These are phyloP conservation scores for Grosmannia clavigera DNA, from an alignment of 2,329 filamentous ascomycete species.

Conservation along the genomic window DNA sequence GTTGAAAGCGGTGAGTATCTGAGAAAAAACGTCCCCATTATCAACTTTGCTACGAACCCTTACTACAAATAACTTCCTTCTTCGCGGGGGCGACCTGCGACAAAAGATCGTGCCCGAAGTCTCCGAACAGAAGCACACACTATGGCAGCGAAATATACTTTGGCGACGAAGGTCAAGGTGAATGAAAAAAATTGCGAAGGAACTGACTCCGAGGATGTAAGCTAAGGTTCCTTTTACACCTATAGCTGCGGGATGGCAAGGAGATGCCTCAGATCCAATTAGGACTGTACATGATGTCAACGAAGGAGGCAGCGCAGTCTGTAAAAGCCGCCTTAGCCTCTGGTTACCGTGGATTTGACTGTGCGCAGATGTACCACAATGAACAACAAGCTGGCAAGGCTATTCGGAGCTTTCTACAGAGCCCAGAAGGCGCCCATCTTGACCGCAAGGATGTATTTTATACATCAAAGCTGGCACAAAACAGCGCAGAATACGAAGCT, in stretches of 20 bases:
- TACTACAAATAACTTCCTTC: no score
- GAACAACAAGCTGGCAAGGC: slow-evolving; percentile 57
- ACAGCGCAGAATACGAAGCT: slow-evolving; percentile 50
- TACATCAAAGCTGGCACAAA: slow-evolving; percentile 65
- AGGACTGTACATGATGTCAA: slow-evolving; percentile 60
- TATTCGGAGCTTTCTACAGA: slow-evolving; percentile 44
- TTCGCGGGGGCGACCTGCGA: no score
- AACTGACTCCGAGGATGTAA: not conserved
- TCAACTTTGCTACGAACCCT: no score
- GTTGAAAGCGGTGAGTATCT: no score
- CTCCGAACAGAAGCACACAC: no score
- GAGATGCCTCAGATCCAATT: slow-evolving; percentile 61
- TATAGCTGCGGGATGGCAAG: slow-evolving; percentile 49
- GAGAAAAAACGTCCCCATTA: no score
- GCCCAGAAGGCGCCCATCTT: slow-evolving; percentile 23
- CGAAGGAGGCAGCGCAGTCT: slow-evolving; percentile 43
- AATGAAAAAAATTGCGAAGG: not conserved
- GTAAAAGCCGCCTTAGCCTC: slow-evolving; percentile 45
- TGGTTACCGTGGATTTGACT: slow-evolving; percentile 39
- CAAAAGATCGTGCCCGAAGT: no score
- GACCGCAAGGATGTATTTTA: slow-evolving; percentile 63
- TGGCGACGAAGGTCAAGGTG: not conserved
- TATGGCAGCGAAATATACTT: not conserved
- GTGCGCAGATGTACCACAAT: slow-evolving; percentile 49
- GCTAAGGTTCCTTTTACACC: not conserved